Evolutionary conservation across 1,139 yeast species (phyloP).

Genomic region (Protomyces arabidopsidicola): DNA sequence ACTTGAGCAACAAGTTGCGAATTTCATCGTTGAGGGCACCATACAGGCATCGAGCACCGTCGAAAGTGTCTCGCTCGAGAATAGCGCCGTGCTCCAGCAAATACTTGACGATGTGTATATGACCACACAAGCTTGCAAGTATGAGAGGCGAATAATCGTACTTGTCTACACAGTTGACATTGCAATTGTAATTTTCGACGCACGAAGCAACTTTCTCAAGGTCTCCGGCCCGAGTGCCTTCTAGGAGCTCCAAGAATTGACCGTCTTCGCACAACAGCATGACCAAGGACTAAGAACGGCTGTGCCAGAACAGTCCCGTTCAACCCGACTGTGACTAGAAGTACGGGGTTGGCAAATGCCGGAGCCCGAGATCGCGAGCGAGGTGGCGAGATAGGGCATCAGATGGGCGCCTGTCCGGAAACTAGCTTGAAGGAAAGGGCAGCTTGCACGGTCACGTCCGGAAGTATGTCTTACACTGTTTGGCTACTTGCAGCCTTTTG

Average conservation of each 20-base stretch:
- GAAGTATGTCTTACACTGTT: too few species aligned
- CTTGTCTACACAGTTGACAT: conserved; percentile 59
- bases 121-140: conserved; percentile 36
- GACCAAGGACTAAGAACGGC: neutral
- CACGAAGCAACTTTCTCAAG: conserved; percentile 54
- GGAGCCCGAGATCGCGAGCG: too few species aligned
- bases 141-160: conserved; percentile 73
- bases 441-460: too few species aligned
- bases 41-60: conserved; percentile 73
- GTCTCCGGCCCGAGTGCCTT: conserved; percentile 69
- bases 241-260: conserved; percentile 48
- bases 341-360: too few species aligned
- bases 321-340: too few species aligned
- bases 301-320: too few species aligned
- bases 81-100: conserved; percentile 64
- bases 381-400: too few species aligned
- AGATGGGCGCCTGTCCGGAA: too few species aligned
- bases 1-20: conserved; percentile 53
- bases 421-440: too few species aligned
- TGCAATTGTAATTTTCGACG: conserved; percentile 31
- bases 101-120: conserved; percentile 45
- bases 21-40: conserved; percentile 70
- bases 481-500: too few species aligned
- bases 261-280: conserved; percentile 10
- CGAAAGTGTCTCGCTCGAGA: conserved; percentile 72